phyloP scores from a whole-genome alignment of 345 rosid species.

The Dipteronia dyeriana region DNA sequence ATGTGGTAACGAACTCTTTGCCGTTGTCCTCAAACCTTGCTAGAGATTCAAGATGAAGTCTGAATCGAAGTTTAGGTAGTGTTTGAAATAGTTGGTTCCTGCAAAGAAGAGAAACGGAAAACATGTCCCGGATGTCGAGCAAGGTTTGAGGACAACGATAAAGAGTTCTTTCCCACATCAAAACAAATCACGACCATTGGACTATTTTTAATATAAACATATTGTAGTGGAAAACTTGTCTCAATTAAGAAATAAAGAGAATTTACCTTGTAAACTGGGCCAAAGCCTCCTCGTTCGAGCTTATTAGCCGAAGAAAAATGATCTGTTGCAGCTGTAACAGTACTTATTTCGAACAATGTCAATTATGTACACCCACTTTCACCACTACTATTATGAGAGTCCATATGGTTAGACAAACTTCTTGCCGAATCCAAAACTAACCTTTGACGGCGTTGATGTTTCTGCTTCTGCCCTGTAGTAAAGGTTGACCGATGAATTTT shows the following conservation, averaged over 20 bases:
- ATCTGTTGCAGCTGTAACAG: background rate
- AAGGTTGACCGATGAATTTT: no score
- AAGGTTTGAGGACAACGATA: no score
- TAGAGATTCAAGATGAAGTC: no score
- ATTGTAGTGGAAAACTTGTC: background rate
- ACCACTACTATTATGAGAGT: background rate
- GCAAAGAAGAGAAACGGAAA: no score
- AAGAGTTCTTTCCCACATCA: no score
- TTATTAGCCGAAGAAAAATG: slow-evolving; percentile 21
- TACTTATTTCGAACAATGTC: background rate
- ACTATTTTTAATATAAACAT: no score
- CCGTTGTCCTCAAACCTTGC: no score
- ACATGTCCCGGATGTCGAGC: no score
- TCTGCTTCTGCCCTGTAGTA: background rate
- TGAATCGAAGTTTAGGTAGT: no score
- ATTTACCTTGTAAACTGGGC: background rate
- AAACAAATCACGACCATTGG: no score
- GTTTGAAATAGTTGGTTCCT: no score
- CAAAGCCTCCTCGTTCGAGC: slow-evolving; percentile 16
- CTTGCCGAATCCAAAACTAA: background rate
- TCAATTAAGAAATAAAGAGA: background rate
- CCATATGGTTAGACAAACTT: background rate
- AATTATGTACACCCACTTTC: background rate
- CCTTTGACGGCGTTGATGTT: background rate
- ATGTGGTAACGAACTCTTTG: no score